Evolutionary conservation across 768 basidiomycete species (phyloP).

Genomic region (Stropharia rugosoannulata): DNA sequence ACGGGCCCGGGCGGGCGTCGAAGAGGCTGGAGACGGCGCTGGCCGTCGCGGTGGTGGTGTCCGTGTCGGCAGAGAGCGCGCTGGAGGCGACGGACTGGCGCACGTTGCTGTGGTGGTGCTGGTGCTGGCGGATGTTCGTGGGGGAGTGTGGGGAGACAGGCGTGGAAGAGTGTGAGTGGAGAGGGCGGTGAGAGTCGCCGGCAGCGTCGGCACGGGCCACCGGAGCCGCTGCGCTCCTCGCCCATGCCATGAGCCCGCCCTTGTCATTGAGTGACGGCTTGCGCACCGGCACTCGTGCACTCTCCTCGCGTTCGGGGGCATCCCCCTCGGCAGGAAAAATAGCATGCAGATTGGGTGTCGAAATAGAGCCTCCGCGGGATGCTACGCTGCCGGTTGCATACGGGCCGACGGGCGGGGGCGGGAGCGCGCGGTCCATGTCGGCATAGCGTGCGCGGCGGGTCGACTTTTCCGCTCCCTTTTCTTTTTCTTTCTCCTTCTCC

Average conservation of each 20-base stretch:
- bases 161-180: background rate
- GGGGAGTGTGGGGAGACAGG: background rate
- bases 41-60: slow-evolving; percentile 28
- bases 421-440: background rate
- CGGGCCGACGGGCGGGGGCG: slow-evolving; percentile 1
- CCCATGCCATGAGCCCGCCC: background rate
- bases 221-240: too few species aligned
- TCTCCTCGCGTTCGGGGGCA: background rate
- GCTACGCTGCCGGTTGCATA: slow-evolving; percentile 4
- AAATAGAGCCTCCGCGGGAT: slow-evolving; percentile 48
- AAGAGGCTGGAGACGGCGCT: slow-evolving; percentile 63
- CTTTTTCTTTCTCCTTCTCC: slow-evolving; percentile 11
- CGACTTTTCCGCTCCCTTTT: slow-evolving; percentile 13
- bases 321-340: background rate
- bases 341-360: slow-evolving; percentile 56
- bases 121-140: slow-evolving; percentile 4
- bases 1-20: slow-evolving; percentile 38
- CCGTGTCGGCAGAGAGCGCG: slow-evolving; percentile 30
- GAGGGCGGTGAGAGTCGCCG: slow-evolving; percentile 25
- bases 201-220: too few species aligned
- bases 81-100: slow-evolving; percentile 69
- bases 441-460: background rate
- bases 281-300: background rate
- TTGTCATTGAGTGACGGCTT: background rate
- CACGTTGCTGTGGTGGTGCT: slow-evolving; percentile 22